phyloP scores from a whole-genome alignment of 2,329 filamentous ascomycete genomes.

The Metarhizium anisopliae region DNA sequence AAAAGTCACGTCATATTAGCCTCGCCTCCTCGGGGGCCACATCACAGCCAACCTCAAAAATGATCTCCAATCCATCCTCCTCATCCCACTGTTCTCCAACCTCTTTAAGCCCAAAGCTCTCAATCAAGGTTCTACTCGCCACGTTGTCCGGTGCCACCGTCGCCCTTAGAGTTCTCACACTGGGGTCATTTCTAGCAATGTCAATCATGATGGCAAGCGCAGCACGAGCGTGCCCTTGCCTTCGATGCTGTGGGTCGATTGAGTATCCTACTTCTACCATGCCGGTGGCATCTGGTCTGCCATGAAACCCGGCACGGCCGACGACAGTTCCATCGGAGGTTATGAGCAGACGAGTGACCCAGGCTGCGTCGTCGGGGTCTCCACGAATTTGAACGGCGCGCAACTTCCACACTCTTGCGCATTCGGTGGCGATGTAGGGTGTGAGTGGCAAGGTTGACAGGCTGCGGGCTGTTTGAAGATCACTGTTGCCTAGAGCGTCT shows the following conservation, averaged over 20 bases:
- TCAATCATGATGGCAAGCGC: too few species aligned
- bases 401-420: not conserved
- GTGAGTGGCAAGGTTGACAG: not conserved
- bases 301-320: conserved; percentile 1
- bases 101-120: not conserved
- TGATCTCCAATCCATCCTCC: not conserved
- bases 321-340: not conserved
- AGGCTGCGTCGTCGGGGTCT: not conserved
- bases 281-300: too few species aligned
- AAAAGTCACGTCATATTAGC: too few species aligned
- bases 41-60: not conserved
- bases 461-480: not conserved
- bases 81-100: conserved; percentile 1
- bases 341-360: not conserved
- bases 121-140: not conserved
- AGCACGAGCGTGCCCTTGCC: too few species aligned
- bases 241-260: too few species aligned
- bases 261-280: too few species aligned
- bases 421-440: not conserved
- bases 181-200: not conserved
- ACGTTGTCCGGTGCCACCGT: not conserved
- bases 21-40: too few species aligned
- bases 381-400: not conserved
- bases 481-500: not conserved
- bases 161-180: not conserved